Evolutionary conservation across 768 basidiomycete genomes (phyloP).

Genomic region (Leccinum rimulosum): DNA sequence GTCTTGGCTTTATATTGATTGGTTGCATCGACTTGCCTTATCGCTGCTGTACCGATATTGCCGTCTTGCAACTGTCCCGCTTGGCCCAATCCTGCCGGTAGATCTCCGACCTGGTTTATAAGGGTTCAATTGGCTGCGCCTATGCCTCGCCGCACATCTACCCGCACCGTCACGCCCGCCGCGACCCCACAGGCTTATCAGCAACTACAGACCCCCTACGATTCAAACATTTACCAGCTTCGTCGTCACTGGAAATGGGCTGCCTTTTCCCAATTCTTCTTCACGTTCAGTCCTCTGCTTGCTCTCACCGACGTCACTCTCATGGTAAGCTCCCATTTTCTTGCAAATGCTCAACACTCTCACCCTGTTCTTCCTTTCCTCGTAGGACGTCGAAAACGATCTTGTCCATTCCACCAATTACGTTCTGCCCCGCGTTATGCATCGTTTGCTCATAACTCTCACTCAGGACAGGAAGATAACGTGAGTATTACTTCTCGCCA

Average conservation of each 20-base stretch:
- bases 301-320: slow-evolving; percentile 69
- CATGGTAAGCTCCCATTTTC: slow-evolving; percentile 41
- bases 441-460: slow-evolving; percentile 66
- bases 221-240: slow-evolving; percentile 49
- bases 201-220: slow-evolving; percentile 27
- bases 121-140: slow-evolving; percentile 34
- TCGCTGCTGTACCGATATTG: slow-evolving; percentile 20
- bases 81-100: slow-evolving; percentile 26
- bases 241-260: slow-evolving; percentile 92
- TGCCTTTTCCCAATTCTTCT: slow-evolving; percentile 86
- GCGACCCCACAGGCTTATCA: slow-evolving; percentile 31
- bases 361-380: slow-evolving; percentile 11
- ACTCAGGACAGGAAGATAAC: slow-evolving; percentile 79
- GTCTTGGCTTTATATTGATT: slow-evolving; percentile 16
- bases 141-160: slow-evolving; percentile 60
- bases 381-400: slow-evolving; percentile 78
- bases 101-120: slow-evolving; percentile 39
- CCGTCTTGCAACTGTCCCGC: slow-evolving; percentile 16
- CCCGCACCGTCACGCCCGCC: slow-evolving; percentile 35
- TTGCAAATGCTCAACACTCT: background rate
- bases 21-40: slow-evolving; percentile 21
- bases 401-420: slow-evolving; percentile 55
- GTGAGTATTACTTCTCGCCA: slow-evolving; percentile 43
- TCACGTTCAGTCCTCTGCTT: slow-evolving; percentile 75
- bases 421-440: slow-evolving; percentile 72